These are phyloP conservation scores for Zoysia matrella DNA, from an alignment of 202 grass and related monocot genomes.

Conservation along the genomic window DNA sequence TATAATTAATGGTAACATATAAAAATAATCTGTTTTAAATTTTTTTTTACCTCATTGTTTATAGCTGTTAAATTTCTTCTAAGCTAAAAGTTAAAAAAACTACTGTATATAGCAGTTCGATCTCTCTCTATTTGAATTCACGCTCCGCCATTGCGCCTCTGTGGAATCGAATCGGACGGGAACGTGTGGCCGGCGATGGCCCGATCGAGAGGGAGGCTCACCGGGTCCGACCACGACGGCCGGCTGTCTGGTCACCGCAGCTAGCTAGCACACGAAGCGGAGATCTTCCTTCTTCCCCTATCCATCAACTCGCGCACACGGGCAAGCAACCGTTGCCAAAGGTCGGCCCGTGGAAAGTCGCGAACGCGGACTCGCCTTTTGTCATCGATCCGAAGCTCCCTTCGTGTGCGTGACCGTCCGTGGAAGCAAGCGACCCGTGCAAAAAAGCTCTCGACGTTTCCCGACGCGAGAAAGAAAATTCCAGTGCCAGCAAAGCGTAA, in stretches of 20 bases:
- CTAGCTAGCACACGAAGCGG: too few relatives aligned
- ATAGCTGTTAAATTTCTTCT: too few relatives aligned
- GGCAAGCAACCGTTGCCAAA: conserved; percentile 4
- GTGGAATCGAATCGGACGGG: not conserved
- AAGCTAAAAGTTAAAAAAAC: too few relatives aligned
- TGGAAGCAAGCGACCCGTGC: not conserved
- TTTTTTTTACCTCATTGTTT: too few relatives aligned
- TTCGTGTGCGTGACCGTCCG: too few relatives aligned
- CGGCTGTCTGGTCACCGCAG: not conserved
- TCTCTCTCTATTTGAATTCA: too few relatives aligned
- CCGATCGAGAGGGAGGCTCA: too few relatives aligned
- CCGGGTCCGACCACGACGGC: not conserved
- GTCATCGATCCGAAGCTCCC: not conserved
- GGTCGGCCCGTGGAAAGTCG: not conserved
- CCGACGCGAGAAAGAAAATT: not conserved
- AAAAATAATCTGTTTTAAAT: too few relatives aligned
- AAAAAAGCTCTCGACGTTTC: not conserved
- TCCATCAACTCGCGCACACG: not conserved
- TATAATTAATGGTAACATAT: too few relatives aligned
- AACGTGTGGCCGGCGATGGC: not conserved
- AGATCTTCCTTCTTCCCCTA: too few relatives aligned
- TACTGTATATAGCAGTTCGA: too few relatives aligned
- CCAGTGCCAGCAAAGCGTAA: not conserved
- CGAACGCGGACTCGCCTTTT: conserved; percentile 4
- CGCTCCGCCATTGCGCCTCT: not conserved